A percentile compares a stretch with the other conserved stretches of the same genome.
Evolutionary conservation across 2,329 filamentous ascomycete species (phyloP).

Genomic region (Fusarium burgessii): DNA sequence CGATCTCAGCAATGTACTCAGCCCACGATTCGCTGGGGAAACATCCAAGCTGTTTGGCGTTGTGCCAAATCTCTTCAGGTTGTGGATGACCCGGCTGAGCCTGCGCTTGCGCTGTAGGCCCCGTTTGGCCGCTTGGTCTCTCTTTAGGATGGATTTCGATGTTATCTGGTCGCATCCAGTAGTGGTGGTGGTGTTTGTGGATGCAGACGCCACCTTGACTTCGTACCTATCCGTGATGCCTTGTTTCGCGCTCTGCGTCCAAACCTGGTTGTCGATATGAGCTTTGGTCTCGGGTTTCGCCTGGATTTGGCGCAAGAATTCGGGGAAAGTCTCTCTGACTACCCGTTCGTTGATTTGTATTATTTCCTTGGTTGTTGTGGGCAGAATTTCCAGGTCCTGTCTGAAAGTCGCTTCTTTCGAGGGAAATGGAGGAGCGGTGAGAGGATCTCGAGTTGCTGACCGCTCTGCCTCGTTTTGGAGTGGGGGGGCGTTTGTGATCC

Average conservation of each 20-base stretch:
- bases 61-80: constrained; percentile 33
- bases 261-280: constrained; percentile 23
- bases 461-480: constrained; percentile 10
- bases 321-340: constrained; percentile 11
- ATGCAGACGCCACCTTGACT: constrained; percentile 56
- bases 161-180: constrained; percentile 61
- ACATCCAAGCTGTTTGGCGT: constrained; percentile 30
- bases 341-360: constrained; percentile 31
- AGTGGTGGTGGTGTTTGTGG: constrained; percentile 72
- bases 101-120: constrained; percentile 16
- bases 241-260: constrained; percentile 40
- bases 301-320: constrained; percentile 19
- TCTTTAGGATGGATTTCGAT: constrained; percentile 34
- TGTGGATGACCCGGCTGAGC: constrained; percentile 40
- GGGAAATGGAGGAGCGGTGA: constrained; percentile 1
- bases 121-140: background rate
- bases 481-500: constrained; percentile 9
- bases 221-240: constrained; percentile 41
- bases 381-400: background rate
- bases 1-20: constrained; percentile 47
- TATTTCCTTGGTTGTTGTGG: constrained; percentile 25
- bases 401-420: background rate
- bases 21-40: constrained; percentile 36
- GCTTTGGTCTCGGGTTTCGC: constrained; percentile 10
- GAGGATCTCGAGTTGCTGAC: constrained; percentile 6